A percentile compares a stretch with the other conserved stretches of the same genome.
Conservation (phyloP, 2,329 filamentous ascomycete species). For the Aspergillus vadensis region DNA sequence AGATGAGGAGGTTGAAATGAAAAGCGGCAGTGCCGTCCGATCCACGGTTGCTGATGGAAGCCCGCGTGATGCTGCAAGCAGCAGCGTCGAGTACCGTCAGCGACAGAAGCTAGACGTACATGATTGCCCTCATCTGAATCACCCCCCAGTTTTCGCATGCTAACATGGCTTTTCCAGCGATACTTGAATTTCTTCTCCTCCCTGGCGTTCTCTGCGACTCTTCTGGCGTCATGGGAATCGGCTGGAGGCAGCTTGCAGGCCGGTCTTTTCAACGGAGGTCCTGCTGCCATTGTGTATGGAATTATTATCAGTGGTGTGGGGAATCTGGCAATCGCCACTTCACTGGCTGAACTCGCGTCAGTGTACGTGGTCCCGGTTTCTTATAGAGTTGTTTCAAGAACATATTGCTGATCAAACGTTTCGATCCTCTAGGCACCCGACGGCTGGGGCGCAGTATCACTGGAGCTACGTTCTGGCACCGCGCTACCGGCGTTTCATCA, state of each 20-base stretch:
- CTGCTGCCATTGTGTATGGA: slow-evolving; percentile 38
- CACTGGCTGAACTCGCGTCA: slow-evolving; percentile 43
- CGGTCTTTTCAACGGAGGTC: slow-evolving; percentile 36
- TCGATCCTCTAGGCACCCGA: slow-evolving; percentile 20
- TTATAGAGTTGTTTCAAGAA: too few species aligned
- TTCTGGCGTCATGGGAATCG: slow-evolving; percentile 44
- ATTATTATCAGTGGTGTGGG: slow-evolving; percentile 36
- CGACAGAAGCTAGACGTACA: slow-evolving; percentile 20
- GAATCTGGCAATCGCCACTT: slow-evolving; percentile 37
- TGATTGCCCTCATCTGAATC: not conserved
- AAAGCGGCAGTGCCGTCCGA: slow-evolving; percentile 16
- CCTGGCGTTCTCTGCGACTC: slow-evolving; percentile 40
- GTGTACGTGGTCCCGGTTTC: slow-evolving; percentile 24
- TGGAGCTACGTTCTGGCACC: slow-evolving; percentile 38
- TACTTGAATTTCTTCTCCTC: slow-evolving; percentile 35
- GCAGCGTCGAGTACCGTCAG: slow-evolving; percentile 12
- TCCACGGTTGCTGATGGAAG: not conserved
- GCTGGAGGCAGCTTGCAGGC: slow-evolving; percentile 26
- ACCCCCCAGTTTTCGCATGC: not conserved
- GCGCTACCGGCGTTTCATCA: slow-evolving; percentile 20
- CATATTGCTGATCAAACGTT: too few species aligned
- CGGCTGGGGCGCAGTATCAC: slow-evolving; percentile 39
- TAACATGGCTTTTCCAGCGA: slow-evolving; percentile 2
- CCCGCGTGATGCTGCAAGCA: not conserved
- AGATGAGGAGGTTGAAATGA: slow-evolving; percentile 12